A percentile compares a stretch with the other conserved stretches of the same genome.
phyloP scores from a whole-genome alignment of 805 yeast genomes.

The Teunomyces cretensis region DNA sequence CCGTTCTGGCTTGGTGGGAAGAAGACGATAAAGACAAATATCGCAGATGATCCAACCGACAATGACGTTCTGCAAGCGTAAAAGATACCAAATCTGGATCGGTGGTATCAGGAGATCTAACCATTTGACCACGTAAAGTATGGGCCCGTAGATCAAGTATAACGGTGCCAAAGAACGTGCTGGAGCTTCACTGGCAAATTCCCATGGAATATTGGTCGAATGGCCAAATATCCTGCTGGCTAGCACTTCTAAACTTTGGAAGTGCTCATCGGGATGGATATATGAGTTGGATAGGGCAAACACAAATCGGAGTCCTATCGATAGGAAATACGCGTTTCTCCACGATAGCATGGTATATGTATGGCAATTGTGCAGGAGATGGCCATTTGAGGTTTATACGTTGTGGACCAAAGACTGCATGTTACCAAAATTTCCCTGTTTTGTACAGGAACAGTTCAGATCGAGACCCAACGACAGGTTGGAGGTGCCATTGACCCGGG shows the following conservation, averaged over 20 bases:
- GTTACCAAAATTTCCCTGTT: too few species aligned
- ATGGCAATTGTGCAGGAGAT: not conserved
- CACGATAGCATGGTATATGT: conserved; percentile 24
- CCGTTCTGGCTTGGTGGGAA: conserved; percentile 50
- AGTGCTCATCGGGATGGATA: conserved; percentile 97
- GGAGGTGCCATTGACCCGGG: too few species aligned
- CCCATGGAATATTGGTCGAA: conserved; percentile 73
- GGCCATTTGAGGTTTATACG: not conserved
- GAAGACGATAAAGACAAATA: conserved; percentile 45
- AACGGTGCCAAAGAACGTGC: conserved; percentile 74
- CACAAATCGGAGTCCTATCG: conserved; percentile 50
- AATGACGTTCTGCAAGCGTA: conserved; percentile 50
- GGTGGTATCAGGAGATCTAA: conserved; percentile 46
- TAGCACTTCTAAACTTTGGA: conserved; percentile 82
- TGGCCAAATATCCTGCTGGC: conserved; percentile 46
- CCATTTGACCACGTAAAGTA: conserved; percentile 35
- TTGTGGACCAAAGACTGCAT: too few species aligned
- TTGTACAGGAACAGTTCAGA: not conserved
- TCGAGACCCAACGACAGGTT: too few species aligned
- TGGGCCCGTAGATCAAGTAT: conserved; percentile 68
- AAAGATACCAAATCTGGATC: conserved; percentile 48
- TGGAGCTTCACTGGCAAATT: conserved; percentile 56
- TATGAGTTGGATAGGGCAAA: conserved; percentile 74
- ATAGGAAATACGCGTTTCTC: conserved; percentile 46
- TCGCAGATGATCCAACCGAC: conserved; percentile 38